These are phyloP conservation scores for Kwoniella shandongensis DNA, from an alignment of 768 basidiomycete genomes.

Conservation along the genomic window DNA sequence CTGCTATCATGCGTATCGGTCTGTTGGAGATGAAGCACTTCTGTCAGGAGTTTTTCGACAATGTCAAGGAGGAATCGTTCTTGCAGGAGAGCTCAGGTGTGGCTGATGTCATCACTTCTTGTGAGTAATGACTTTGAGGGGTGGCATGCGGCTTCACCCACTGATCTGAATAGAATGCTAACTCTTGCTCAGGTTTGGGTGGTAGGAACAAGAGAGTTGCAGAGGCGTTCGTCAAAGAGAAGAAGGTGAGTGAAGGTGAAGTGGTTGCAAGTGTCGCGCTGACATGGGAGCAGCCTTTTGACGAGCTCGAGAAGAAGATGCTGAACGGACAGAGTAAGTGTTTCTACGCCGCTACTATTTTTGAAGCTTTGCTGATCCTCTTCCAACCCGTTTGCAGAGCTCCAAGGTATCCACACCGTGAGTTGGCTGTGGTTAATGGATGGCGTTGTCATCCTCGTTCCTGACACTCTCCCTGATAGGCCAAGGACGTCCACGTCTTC, in stretches of 20 bases:
- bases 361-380: background rate
- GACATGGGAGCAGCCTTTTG: conserved; percentile 53
- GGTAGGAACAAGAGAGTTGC: conserved; percentile 50
- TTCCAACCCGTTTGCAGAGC: conserved; percentile 31
- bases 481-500: conserved; percentile 56
- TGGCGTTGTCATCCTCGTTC: background rate
- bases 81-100: conserved; percentile 57
- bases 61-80: conserved; percentile 56
- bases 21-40: conserved; percentile 58
- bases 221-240: conserved; percentile 56
- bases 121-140: conserved; percentile 41
- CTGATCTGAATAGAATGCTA: background rate
- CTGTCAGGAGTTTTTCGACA: conserved; percentile 57
- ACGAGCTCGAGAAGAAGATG: conserved; percentile 56
- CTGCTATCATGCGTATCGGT: conserved; percentile 59
- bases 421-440: conserved; percentile 5
- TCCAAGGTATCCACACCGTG: conserved; percentile 56
- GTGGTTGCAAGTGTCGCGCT: too few species aligned
- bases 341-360: background rate
- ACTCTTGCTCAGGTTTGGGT: conserved; percentile 36
- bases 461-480: conserved; percentile 30
- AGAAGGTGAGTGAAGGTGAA: conserved; percentile 53
- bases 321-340: conserved; percentile 56
- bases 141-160: too few species aligned
- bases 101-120: conserved; percentile 58